Evolutionary conservation across 306 rosid species (phyloP), one percentile per base, ranked within the genome.

Genomic region (Quercus cerris): DNA sequence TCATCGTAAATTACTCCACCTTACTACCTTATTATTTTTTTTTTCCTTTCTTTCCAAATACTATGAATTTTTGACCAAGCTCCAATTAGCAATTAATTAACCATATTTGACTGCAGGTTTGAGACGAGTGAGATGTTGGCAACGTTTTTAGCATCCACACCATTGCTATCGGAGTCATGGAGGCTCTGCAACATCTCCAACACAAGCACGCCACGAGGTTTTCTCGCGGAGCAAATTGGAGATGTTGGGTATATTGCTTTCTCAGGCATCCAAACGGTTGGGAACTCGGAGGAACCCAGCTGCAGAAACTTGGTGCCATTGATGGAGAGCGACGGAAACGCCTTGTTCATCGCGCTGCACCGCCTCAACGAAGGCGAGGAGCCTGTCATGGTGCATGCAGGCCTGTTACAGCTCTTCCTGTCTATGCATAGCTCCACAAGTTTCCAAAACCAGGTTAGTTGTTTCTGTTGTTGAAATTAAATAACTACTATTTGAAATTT

Each of bases 71-170:
- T 59, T 49, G 46, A 56, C 35, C 27, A 15, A 18, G 64, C 11
- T 41, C 46, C n/a, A 13, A 15, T 14, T 61, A 17, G 30, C 25
- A 6, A 11, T 55, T 55, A 62, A 44, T 70, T 74, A 41, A 17
- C 28, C 9, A 23, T 68, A 25, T 20, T 31, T 46, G 7, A 2
- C 4, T 46, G 20, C 78, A 91, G 97, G 85, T 92, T 94, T 80
- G 97, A 94, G 87, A 85, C 85, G 33, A 85, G 95, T 75, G 97
- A 92, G 90, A 84, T 84, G 89, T 74, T 90, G 46, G 94, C 97
- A 0, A 84, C 87, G 6, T 84, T 93, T 31, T 19, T 94, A 82
- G 83, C 86, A 2, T 91, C 97, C 3, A 94, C 93, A 38, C 97
- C 91, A 3, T 78, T 94, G 84, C 81, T 94, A 61, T 15, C 74